These are phyloP conservation scores for Mortierella hygrophila DNA, from an alignment of 192 early-diverging fungal genomes.

Conservation along the genomic window DNA sequence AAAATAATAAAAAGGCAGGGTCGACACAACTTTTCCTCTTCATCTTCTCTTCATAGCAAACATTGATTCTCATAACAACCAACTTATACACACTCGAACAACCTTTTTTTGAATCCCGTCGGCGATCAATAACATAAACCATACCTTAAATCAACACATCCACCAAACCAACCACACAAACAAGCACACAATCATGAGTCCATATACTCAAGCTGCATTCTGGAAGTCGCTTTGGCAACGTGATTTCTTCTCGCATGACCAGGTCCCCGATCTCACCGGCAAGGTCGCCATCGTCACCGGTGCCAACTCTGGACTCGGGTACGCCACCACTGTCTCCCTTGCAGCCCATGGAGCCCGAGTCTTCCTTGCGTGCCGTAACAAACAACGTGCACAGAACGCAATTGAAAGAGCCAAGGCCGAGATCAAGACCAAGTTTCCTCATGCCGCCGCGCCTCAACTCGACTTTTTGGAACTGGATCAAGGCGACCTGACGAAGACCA, in stretches of 20 bases:
- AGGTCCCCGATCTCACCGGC: constrained; percentile 42
- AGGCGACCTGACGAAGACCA: constrained; percentile 3
- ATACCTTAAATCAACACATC: too few relatives aligned
- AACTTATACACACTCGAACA: too few relatives aligned
- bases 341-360: constrained; percentile 21
- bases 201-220: background rate
- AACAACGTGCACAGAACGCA: background rate
- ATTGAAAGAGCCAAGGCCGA: constrained; percentile 25
- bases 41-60: too few relatives aligned
- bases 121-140: too few relatives aligned
- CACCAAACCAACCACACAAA: background rate
- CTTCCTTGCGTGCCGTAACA: constrained; percentile 16
- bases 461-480: constrained; percentile 37
- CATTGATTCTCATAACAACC: too few relatives aligned
- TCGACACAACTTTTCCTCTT: too few relatives aligned
- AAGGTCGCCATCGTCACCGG: constrained; percentile 61
- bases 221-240: background rate
- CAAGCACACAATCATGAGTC: background rate
- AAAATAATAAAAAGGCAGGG: too few relatives aligned
- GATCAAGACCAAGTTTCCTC: constrained; percentile 5
- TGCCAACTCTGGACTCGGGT: constrained; percentile 52
- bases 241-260: constrained; percentile 6
- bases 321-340: constrained; percentile 21
- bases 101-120: too few relatives aligned
- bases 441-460: background rate